A percentile compares a stretch with the other conserved stretches of the same genome.
Conservation (phyloP, 345 rosid genomes). For the Eucalyptus albens region DNA sequence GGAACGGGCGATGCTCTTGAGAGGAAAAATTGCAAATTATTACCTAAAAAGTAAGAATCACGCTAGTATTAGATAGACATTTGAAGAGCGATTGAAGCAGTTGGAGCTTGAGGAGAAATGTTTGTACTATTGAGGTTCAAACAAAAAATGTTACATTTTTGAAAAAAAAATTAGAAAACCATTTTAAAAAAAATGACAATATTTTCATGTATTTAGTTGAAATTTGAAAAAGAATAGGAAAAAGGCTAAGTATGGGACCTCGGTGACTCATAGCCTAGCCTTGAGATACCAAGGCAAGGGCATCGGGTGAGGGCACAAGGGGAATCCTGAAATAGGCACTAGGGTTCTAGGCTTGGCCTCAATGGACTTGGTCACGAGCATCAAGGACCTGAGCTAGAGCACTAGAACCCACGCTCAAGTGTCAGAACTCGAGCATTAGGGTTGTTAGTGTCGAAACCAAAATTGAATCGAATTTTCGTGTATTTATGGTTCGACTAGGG, state of each 20-base stretch:
- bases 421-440: fast-evolving
- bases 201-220: no score
- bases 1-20: background rate
- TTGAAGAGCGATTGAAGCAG: no score
- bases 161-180: no score
- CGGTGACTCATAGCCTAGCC: background rate
- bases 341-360: background rate
- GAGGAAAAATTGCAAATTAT: no score
- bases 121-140: background rate
- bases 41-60: no score
- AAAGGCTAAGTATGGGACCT: background rate
- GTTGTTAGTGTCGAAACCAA: fast-evolving
- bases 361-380: background rate
- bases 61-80: no score
- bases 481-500: fast-evolving
- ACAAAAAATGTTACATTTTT: no score
- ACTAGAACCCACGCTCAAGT: background rate
- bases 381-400: background rate
- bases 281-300: background rate
- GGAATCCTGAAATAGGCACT: background rate
- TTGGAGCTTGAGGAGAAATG: background rate
- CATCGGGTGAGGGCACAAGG: background rate
- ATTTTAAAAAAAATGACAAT: no score
- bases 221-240: background rate
- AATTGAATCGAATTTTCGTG: no score